A percentile compares a stretch with the other conserved stretches of the same genome.
Evolutionary conservation across 257 asterid genomes (phyloP).

Genomic region (Petunia secreta): DNA sequence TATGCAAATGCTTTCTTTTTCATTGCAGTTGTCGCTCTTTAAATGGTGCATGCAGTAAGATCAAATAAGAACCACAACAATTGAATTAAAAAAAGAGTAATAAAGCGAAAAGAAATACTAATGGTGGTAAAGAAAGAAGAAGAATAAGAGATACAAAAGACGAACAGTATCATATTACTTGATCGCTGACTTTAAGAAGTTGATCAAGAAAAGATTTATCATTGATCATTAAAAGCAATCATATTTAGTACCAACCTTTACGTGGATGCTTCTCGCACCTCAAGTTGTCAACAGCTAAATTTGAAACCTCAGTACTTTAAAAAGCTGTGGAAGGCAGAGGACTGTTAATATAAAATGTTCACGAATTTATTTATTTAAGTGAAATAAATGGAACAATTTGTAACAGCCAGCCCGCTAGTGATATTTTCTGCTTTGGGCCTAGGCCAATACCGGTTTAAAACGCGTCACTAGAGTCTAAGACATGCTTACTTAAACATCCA

Average conservation of each 20-base stretch:
- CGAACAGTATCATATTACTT: neutral
- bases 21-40: neutral
- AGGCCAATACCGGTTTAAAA: no score
- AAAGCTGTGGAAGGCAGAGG: neutral
- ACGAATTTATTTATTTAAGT: neutral
- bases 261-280: neutral
- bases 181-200: neutral
- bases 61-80: neutral
- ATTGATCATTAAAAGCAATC: neutral
- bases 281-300: neutral
- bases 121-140: neutral
- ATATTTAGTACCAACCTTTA: neutral
- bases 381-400: neutral
- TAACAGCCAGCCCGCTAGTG: no score
- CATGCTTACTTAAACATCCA: no score
- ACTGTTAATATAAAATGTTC: no score
- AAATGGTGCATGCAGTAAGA: conserved; percentile 11
- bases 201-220: neutral
- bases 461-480: no score
- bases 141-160: neutral
- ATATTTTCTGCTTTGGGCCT: no score
- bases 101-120: neutral
- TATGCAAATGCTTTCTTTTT: neutral
- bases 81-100: neutral
- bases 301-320: neutral